Percentiles rank a stretch among this genome's conserved stretches.
Conservation (phyloP, 371 early-diverging fungal genomes). For the Mucor saturninus region DNA sequence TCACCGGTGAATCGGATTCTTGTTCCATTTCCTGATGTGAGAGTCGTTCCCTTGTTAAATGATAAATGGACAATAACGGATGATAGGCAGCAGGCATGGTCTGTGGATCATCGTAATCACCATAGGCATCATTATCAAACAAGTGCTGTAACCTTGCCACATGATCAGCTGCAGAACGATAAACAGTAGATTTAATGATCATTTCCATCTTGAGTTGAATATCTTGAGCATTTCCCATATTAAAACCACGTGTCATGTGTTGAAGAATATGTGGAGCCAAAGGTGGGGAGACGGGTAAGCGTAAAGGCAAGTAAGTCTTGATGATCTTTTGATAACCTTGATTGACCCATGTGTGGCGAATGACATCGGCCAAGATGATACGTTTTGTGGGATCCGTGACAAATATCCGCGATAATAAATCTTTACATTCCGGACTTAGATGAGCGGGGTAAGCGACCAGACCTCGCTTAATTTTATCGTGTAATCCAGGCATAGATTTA, state of each 20-base stretch:
- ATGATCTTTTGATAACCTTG: slow-evolving; percentile 62
- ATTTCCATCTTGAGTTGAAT: slow-evolving; percentile 59
- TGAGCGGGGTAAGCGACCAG: slow-evolving; percentile 82
- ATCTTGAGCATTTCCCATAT: slow-evolving; percentile 77
- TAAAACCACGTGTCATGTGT: slow-evolving; percentile 77
- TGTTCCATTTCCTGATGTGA: slow-evolving; percentile 75
- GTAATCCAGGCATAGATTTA: slow-evolving; percentile 83
- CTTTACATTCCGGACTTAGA: slow-evolving; percentile 74
- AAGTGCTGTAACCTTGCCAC: slow-evolving; percentile 18
- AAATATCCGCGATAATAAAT: slow-evolving; percentile 79
- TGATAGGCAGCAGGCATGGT: slow-evolving; percentile 53
- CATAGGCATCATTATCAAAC: slow-evolving; percentile 40
- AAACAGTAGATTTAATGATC: slow-evolving; percentile 44
- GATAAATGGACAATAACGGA: slow-evolving; percentile 83
- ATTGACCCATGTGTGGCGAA: slow-evolving; percentile 81
- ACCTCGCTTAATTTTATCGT: slow-evolving; percentile 90
- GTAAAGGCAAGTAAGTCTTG: slow-evolving; percentile 64
- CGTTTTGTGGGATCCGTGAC: slow-evolving; percentile 71
- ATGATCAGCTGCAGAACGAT: slow-evolving; percentile 28
- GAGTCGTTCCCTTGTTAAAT: slow-evolving; percentile 81
- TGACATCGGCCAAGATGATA: slow-evolving; percentile 73
- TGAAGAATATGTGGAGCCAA: slow-evolving; percentile 69
- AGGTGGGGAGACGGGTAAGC: slow-evolving; percentile 68
- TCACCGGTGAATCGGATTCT: slow-evolving; percentile 9
- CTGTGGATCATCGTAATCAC: slow-evolving; percentile 57